Conservation (phyloP, 768 basidiomycete genomes). For the Trametes maxima region DNA sequence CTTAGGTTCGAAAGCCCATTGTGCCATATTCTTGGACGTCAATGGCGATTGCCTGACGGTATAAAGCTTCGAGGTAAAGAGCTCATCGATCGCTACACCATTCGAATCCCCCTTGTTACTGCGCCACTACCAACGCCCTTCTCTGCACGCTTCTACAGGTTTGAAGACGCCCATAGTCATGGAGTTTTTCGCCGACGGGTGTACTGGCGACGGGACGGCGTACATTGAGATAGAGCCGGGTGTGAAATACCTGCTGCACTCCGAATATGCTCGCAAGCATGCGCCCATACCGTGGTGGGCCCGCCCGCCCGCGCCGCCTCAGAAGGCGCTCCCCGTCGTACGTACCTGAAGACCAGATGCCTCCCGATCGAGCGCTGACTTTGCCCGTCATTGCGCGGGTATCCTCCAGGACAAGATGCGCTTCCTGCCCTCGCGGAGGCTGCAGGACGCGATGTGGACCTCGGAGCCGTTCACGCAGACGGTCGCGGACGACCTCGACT, state of each 20-base stretch:
- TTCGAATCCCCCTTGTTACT: neutral
- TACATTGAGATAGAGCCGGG: constrained; percentile 18
- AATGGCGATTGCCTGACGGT: neutral
- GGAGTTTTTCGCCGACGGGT: neutral
- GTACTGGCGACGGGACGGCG: constrained; percentile 4
- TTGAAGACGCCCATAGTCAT: neutral
- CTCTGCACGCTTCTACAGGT: neutral
- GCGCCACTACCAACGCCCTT: neutral
- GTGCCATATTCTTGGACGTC: neutral
- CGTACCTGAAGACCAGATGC: neutral
- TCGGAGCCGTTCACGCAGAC: neutral
- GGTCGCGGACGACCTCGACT: constrained; percentile 19
- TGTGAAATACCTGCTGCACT: constrained; percentile 8
- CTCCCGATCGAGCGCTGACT: neutral
- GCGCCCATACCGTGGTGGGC: constrained; percentile 8
- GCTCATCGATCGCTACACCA: neutral
- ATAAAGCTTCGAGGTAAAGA: neutral
- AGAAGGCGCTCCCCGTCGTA: constrained; percentile 2
- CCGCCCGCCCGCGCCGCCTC: constrained; percentile 2
- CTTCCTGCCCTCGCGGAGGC: constrained; percentile 3
- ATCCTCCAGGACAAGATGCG: constrained; percentile 11
- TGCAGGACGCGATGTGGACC: neutral
- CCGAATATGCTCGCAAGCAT: neutral
- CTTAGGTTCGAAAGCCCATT: neutral
- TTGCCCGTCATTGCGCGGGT: too few species aligned